Evolutionary conservation across 2,329 filamentous ascomycete species (phyloP).

Genomic region (Paraphaeosphaeria sporulosa): DNA sequence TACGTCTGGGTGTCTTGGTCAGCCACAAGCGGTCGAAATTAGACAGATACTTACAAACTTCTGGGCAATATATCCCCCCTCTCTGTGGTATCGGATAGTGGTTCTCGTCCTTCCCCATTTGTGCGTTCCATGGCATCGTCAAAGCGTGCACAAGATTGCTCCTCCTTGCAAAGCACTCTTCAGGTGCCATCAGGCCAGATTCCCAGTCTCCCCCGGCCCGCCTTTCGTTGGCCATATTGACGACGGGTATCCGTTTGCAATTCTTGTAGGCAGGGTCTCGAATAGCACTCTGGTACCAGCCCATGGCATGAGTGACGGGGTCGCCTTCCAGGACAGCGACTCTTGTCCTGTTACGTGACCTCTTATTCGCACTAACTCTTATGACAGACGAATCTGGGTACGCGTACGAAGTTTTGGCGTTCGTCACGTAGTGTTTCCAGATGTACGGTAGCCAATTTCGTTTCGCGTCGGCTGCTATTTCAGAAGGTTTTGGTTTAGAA

Average conservation of each 20-base stretch:
- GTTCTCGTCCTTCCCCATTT: slow-evolving; percentile 43
- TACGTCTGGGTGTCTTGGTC: slow-evolving; percentile 59
- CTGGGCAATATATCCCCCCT: slow-evolving; percentile 73
- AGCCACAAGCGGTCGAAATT: not conserved
- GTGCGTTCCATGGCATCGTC: slow-evolving; percentile 62
- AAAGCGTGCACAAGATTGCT: slow-evolving; percentile 77
- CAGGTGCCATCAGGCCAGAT: slow-evolving; percentile 67
- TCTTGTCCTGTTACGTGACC: slow-evolving; percentile 49
- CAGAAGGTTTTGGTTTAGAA: slow-evolving; percentile 69
- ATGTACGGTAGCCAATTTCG: slow-evolving; percentile 72
- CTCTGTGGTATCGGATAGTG: slow-evolving; percentile 77
- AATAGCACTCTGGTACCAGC: slow-evolving; percentile 59
- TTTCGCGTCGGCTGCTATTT: slow-evolving; percentile 78
- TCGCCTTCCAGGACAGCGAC: slow-evolving; percentile 56
- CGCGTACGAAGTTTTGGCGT: slow-evolving; percentile 67
- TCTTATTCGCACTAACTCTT: slow-evolving; percentile 57
- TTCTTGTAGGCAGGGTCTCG: slow-evolving; percentile 37
- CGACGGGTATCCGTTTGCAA: slow-evolving; percentile 64
- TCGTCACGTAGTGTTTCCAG: slow-evolving; percentile 61
- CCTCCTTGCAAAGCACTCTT: slow-evolving; percentile 77
- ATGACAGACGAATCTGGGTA: slow-evolving; percentile 53
- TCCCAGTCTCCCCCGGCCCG: slow-evolving; percentile 83
- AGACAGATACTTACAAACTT: slow-evolving; percentile 63
- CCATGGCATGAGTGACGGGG: slow-evolving; percentile 62
- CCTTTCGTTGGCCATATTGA: slow-evolving; percentile 79